Evolutionary conservation across 1,284 basidiomycete genomes (phyloP), one percentile per base, ranked within the genome.

Genomic region (Puccinia triticina): DNA sequence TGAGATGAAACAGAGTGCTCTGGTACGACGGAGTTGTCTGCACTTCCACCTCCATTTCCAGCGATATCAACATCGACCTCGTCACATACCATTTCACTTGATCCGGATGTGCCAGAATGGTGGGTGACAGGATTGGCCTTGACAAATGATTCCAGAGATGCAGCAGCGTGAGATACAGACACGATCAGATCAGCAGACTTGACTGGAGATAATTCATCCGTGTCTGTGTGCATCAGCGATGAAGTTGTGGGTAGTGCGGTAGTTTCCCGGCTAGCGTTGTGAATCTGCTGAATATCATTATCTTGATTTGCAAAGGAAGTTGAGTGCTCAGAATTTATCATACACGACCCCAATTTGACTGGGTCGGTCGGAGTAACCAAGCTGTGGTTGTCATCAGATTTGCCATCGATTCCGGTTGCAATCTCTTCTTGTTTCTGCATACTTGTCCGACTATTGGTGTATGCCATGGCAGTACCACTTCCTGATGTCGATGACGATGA

Each of bases 401-500:
- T 72, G 14, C 46, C 69, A 72, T 72, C 48, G 43, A 66, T 66
- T 32, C 32, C 37, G 34, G 12, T 43, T n/a, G 40, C 26, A 10
- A 29, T 26, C 2, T 69, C 40, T 12, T 69, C 66, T 37, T 69
- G 40, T 29, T 37, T 48, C 11, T 43, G 40, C 43, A 69, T 48
- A 48, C 40, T 69, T 23, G 14, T 55, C 23, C 50, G 48, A 55
- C 48, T 73, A 23, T 53, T 55, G 0, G 29, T 55, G 71, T 55
- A 48, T 73, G 48, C 48, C 34, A 37, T 55, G 12, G 16, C 23
- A 21, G 71, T 34, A 23, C 71, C 46, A 29, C 50, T 55, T 8
- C 48, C 48, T 21, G 71, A n/a, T 48, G 71, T 26, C 34, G 71
- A 55, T n/a, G 71, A 40, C 23, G 71, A 26, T 21, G 50, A 73